Base-by-base conservation (phyloP, 371 early-diverging fungal genomes). In the Amoeboaphelidium protococcarum region DNA sequence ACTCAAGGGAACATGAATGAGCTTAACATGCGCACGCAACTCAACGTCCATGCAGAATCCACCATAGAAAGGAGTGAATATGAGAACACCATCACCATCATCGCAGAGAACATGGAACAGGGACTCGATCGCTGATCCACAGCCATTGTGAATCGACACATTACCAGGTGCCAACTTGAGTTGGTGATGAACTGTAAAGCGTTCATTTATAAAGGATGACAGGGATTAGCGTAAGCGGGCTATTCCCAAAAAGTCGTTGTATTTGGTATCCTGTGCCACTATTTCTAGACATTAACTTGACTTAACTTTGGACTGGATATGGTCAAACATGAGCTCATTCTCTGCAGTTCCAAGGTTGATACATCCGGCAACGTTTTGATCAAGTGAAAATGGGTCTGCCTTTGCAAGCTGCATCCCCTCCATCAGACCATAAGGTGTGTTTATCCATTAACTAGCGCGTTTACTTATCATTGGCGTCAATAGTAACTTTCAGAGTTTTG, bases 291-390 rank as follows among this genome's bases (percentile, higher is more conserved):
- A 41, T 42, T 47, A 12, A 25, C 42, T 23, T 25, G 19, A 50
- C 57, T 50, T 53, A 74, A 69, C 56, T 68, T 71, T 23, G 64
- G 58, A 13, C 58, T 26, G 1, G 73, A 48, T 6, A 64, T 57
- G 0, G n/a, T 57, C 48, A 23, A 50, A 52, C 60, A 74, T 66
- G 25, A 76, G 68, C 31, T 62, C 54, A 53, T 79, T 82, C 47
- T 74, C 74, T 21, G 82, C 82, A 2, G 74, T 57, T 16, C 80
- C 80, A 1, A 78, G 61, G 46, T 78, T 79, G 49, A 80, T 58
- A 47, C 73, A 65, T 3, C 79, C 82, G 4, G 45, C 31, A 6
- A 69, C 68, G 47, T 76, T 76, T 21, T 51, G 23, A 2, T 49
- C 47, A 23, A 54, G 47, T 47, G 65, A 52, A 51, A 66, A 75